These are phyloP conservation scores for Kazachstania bromeliacearum DNA, from an alignment of 805 yeast species.

Conservation along the genomic window DNA sequence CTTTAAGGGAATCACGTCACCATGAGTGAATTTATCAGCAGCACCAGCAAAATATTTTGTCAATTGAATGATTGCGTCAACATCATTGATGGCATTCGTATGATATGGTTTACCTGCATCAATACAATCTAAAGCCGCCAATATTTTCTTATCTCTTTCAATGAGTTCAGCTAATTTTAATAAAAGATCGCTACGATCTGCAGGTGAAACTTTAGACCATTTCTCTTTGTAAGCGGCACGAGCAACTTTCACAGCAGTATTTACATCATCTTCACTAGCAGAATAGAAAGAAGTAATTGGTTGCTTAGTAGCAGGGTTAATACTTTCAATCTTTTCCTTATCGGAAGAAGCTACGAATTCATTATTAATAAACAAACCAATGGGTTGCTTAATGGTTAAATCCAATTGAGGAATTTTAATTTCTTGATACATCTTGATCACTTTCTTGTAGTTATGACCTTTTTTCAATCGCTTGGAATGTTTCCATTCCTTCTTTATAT, in stretches of 20 bases:
- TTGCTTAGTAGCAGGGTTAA: conserved; percentile 43
- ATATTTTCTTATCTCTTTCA: conserved; percentile 35
- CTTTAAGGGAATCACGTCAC: conserved; percentile 52
- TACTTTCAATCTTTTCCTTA: conserved; percentile 34
- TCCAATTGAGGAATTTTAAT: conserved; percentile 9
- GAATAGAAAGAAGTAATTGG: conserved; percentile 39
- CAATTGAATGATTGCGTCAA: conserved; percentile 43
- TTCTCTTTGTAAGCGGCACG: conserved; percentile 34
- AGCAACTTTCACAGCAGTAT: conserved; percentile 43
- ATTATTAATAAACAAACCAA: conserved; percentile 55
- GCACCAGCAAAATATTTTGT: conserved; percentile 60
- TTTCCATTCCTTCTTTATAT: too few relatives aligned
- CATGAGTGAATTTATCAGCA: conserved; percentile 50
- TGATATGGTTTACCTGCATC: conserved; percentile 48
- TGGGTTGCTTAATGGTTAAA: conserved; percentile 41
- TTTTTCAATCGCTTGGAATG: too few relatives aligned
- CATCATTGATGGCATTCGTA: conserved; percentile 45
- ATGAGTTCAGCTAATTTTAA: conserved; percentile 39
- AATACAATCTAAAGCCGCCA: conserved; percentile 46
- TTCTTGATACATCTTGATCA: not conserved
- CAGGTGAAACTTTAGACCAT: conserved; percentile 40
- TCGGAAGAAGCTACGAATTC: conserved; percentile 36
- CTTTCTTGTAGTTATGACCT: too few relatives aligned
- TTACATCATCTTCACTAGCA: conserved; percentile 40
- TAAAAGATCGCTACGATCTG: conserved; percentile 34